phyloP scores from a whole-genome alignment of 208 protist species.

The Crithidia expoeki region DNA sequence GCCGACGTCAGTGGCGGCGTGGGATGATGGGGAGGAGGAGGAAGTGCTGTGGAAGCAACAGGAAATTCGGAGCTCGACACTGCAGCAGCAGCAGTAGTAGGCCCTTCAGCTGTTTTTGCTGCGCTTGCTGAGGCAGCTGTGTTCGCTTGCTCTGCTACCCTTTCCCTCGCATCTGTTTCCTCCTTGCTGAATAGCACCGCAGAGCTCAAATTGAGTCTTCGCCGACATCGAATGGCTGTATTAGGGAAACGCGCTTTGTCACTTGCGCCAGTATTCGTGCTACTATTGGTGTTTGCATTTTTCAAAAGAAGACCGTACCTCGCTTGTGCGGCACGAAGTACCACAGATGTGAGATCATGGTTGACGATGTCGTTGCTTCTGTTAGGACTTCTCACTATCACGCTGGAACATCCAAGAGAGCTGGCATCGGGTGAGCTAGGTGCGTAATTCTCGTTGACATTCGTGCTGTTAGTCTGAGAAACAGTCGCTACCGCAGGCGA shows the following conservation, averaged over 20 bases:
- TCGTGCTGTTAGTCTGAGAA: neutral
- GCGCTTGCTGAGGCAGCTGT: neutral
- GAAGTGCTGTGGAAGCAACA: too few species aligned
- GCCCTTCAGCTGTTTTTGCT: too few species aligned
- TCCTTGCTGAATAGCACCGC: conserved; percentile 9
- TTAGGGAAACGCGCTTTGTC: neutral
- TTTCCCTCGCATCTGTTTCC: neutral
- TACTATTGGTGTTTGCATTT: neutral
- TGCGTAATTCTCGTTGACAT: neutral
- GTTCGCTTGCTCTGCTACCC: neutral
- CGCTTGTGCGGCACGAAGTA: neutral
- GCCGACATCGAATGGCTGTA: neutral
- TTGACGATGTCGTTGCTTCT: neutral
- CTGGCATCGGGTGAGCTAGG: neutral
- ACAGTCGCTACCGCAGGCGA: neutral
- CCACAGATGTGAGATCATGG: neutral
- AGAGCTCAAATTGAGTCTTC: conserved; percentile 3
- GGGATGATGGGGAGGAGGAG: neutral
- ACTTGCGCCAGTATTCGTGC: neutral
- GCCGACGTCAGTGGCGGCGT: neutral
- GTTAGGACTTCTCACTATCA: neutral
- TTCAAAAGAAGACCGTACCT: neutral
- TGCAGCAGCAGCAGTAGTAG: too few species aligned
- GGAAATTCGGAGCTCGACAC: too few species aligned
- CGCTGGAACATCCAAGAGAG: neutral